Conservation (phyloP, 2,329 filamentous ascomycete species). For the Penicillium sclerotiorum region DNA sequence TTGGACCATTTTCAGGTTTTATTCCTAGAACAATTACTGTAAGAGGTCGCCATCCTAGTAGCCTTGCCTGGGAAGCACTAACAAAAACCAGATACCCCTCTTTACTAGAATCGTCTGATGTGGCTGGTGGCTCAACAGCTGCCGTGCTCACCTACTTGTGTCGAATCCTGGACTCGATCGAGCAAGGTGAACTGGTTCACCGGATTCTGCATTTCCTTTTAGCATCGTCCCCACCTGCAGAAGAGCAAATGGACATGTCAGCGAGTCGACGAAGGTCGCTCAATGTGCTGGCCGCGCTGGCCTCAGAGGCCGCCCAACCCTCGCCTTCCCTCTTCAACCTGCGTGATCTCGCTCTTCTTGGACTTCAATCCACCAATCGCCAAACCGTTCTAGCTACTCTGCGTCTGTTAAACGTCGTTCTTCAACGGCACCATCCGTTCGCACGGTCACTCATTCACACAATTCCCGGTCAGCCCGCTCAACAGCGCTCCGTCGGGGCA, state of each 20-base stretch:
- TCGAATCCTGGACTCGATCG: conserved; percentile 84
- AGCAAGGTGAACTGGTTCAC: conserved; percentile 92
- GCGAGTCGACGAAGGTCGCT: conserved; percentile 81
- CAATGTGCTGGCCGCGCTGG: conserved; percentile 79
- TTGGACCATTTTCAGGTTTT: conserved; percentile 97
- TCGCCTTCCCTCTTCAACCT: conserved; percentile 91
- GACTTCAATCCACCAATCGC: conserved; percentile 77
- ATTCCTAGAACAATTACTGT: conserved; percentile 92
- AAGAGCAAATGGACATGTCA: conserved; percentile 62
- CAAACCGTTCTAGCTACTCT: conserved; percentile 90
- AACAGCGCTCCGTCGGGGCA: conserved; percentile 39
- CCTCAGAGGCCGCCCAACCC: conserved; percentile 71
- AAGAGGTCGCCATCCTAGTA: conserved; percentile 8
- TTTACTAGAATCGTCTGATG: conserved; percentile 91
- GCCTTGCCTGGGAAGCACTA: too few species aligned
- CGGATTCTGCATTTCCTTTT: conserved; percentile 91
- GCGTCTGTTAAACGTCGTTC: conserved; percentile 80
- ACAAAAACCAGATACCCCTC: conserved; percentile 76
- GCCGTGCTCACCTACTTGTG: conserved; percentile 92
- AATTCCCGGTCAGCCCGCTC: conserved; percentile 43
- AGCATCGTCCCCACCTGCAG: conserved; percentile 64
- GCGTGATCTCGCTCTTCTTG: conserved; percentile 85
- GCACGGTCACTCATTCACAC: conserved; percentile 67
- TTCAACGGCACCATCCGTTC: conserved; percentile 86
- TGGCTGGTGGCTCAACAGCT: conserved; percentile 93